Percentiles rank a stretch among this genome's conserved stretches.
phyloP scores from a whole-genome alignment of 2,329 filamentous ascomycete species.

The Arthrobotrys pseudoclavata region DNA sequence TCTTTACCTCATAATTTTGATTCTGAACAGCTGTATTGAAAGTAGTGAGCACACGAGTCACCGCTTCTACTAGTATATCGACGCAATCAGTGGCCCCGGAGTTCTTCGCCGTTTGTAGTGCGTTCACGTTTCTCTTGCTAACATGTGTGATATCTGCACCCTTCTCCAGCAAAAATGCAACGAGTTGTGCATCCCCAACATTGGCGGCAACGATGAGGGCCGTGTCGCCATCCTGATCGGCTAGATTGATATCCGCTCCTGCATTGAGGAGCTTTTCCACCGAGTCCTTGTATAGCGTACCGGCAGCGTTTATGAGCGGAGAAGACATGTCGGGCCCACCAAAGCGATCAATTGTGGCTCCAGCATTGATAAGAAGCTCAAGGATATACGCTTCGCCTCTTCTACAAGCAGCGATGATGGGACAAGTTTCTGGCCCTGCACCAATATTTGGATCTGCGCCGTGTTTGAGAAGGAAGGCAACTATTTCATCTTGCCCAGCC shows the following conservation, averaged over 20 bases:
- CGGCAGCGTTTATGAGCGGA: conserved; percentile 66
- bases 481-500: conserved; percentile 65
- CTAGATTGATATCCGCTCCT: conserved; percentile 50
- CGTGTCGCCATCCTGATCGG: conserved; percentile 58
- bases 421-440: conserved; percentile 65
- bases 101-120: conserved; percentile 64
- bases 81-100: conserved; percentile 63
- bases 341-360: conserved; percentile 66
- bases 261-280: conserved; percentile 38
- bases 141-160: conserved; percentile 66
- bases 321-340: conserved; percentile 65
- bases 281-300: conserved; percentile 65
- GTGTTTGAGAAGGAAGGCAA: conserved; percentile 66
- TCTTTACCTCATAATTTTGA: conserved; percentile 64
- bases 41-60: conserved; percentile 64
- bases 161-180: conserved; percentile 65
- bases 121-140: conserved; percentile 64
- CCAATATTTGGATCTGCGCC: conserved; percentile 66
- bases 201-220: conserved; percentile 66
- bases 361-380: conserved; percentile 65
- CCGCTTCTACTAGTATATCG: conserved; percentile 64
- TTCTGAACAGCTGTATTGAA: conserved; percentile 64
- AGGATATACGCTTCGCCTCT: conserved; percentile 66
- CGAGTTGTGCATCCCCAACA: conserved; percentile 65
- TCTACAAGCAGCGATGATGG: conserved; percentile 66